Conservation (phyloP, 2,329 filamentous ascomycete genomes). For the Aspergillus sp. region DNA sequence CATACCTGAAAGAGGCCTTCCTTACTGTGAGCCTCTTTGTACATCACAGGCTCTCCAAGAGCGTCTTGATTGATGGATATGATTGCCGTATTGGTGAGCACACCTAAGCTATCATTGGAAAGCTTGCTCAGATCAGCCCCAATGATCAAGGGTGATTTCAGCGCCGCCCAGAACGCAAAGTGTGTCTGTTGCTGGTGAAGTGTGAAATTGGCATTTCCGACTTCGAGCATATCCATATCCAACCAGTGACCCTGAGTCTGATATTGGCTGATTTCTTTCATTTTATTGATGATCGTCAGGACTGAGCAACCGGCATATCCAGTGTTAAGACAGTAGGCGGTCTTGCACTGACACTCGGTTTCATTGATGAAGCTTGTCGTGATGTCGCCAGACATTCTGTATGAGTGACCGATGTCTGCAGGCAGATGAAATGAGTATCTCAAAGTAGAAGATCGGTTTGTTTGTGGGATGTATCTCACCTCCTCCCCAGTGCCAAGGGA, state of each 20-base stretch:
- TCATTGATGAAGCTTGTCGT: conserved; percentile 22
- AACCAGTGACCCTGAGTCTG: conserved; percentile 27
- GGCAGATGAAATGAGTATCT: background rate
- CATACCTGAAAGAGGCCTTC: conserved; percentile 3
- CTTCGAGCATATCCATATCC: conserved; percentile 50
- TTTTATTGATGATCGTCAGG: conserved; percentile 14
- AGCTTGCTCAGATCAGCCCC: conserved; percentile 29
- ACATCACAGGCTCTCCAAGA: background rate
- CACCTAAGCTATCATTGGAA: background rate
- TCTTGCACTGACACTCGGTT: conserved; percentile 23
- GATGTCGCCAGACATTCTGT: conserved; percentile 32
- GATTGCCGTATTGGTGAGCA: conserved; percentile 4
- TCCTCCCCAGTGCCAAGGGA: conserved; percentile 50
- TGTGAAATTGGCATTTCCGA: conserved; percentile 49
- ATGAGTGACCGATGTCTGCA: conserved; percentile 21
- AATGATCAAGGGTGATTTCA: conserved; percentile 49
- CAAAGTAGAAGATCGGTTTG: background rate
- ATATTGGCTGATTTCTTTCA: conserved; percentile 24
- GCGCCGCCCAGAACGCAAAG: conserved; percentile 50
- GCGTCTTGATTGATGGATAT: conserved; percentile 8
- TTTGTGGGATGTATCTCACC: background rate
- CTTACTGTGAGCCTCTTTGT: background rate
- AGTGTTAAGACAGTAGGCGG: conserved; percentile 36
- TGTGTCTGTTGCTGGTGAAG: conserved; percentile 37
- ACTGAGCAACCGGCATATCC: conserved; percentile 33